Conservation (phyloP, 148 eudicot genomes). For the Vaccinium vitisidaea region DNA sequence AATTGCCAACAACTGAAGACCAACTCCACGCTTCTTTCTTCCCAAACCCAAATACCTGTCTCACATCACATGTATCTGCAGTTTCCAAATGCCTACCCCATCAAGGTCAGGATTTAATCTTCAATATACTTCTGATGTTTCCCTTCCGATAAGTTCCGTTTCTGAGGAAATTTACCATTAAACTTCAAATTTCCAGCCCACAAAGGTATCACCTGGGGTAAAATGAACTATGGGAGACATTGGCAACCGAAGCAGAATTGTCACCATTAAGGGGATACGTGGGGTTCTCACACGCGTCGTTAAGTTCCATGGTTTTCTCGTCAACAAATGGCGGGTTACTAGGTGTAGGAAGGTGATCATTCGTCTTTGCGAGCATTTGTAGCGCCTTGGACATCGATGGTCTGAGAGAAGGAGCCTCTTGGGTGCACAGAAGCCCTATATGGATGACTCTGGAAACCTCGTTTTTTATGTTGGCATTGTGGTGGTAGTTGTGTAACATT, state of each 20-base stretch:
- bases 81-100: neutral
- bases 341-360: slow-evolving; percentile 49
- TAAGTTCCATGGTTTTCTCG: slow-evolving; percentile 52
- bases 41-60: neutral
- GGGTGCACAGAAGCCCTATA: slow-evolving; percentile 57
- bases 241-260: slow-evolving; percentile 34
- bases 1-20: neutral
- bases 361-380: slow-evolving; percentile 48
- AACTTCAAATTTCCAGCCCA: neutral
- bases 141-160: neutral
- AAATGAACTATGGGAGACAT: slow-evolving; percentile 27
- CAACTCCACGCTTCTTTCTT: neutral
- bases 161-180: neutral
- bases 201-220: slow-evolving; percentile 28
- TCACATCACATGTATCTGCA: neutral
- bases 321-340: slow-evolving; percentile 52
- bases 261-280: slow-evolving; percentile 16
- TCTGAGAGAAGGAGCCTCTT: slow-evolving; percentile 48
- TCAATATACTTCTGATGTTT: neutral
- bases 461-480: slow-evolving; percentile 18
- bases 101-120: neutral
- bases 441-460: slow-evolving; percentile 48
- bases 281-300: slow-evolving; percentile 25
- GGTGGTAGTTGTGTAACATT: slow-evolving; percentile 25
- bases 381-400: slow-evolving; percentile 56